Evolutionary conservation across 148 eudicot species (phyloP), one percentile per base, ranked within the genome.

Genomic region (Cornus suecica): DNA sequence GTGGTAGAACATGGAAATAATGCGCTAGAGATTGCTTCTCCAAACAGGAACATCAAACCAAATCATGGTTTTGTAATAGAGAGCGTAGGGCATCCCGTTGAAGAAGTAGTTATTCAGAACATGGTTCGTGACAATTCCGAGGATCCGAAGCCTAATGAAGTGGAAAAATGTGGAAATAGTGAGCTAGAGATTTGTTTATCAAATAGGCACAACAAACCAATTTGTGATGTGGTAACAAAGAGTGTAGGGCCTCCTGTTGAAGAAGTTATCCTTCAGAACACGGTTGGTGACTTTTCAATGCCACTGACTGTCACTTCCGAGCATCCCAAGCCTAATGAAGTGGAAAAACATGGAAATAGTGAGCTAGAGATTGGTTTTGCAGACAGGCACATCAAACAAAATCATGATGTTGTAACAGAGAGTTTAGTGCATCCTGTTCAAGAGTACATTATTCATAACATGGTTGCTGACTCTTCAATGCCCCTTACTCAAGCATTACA

Each of bases 401-500:
- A 54, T 63, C 34, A 76, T 65, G 68, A 67, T 80, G 60, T 63
- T 58, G 24, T 51, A 26, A 24, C 68, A 56, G 74, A 64, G 41
- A 48, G 71, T 54, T 30, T 79, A 34, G 83, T 29, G 42, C 77
- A 76, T 25, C 56, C 70, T 18, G 72, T 67, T 42, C 72, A 69
- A 66, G 81, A 66, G 45, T 70, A 37, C 72, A 23, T 29, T 27
- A 4, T 51, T 72, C 76, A 77, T 23, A 77, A 29, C 71, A 77
- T 42, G 34, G 14, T 45, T 66, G n/a, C 74, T 23, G 80, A 45
- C 27, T 78, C 80, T 63, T 72, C 84, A 22, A 70, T 65, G 61
- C 79, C 78, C 25, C 42, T 75, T 25, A 32, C 45, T 45, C 81
- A 80, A 72, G 65, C 84, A 34, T 69, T 81, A 16, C 58, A 79